Percentiles rank a stretch among this genome's conserved stretches.
These are phyloP conservation scores for Pseudozyma sp. DNA, from an alignment of 1,284 basidiomycete genomes.

Conservation along the genomic window DNA sequence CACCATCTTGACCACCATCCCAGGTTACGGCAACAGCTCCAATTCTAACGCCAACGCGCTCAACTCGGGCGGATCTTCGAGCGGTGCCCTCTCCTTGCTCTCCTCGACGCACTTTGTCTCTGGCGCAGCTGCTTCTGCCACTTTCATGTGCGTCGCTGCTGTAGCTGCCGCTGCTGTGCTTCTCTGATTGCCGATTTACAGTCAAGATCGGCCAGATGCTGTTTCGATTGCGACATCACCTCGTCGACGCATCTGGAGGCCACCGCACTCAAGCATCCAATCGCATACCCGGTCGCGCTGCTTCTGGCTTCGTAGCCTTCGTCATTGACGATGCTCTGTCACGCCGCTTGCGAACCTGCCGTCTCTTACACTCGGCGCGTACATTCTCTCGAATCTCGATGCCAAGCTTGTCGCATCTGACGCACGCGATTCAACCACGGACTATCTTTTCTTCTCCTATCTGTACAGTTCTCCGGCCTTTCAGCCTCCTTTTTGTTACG, in stretches of 20 bases:
- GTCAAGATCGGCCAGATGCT: too few relatives aligned
- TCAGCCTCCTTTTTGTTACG: constrained; percentile 10
- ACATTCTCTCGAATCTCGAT: not conserved
- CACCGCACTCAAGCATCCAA: too few relatives aligned
- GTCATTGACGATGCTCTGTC: too few relatives aligned
- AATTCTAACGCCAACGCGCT: constrained; percentile 10
- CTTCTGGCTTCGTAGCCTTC: too few relatives aligned
- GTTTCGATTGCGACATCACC: too few relatives aligned
- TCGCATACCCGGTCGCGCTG: too few relatives aligned
- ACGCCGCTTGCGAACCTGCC: too few relatives aligned
- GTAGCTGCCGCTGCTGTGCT: constrained; percentile 32
- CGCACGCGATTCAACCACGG: constrained; percentile 6
- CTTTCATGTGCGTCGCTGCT: constrained; percentile 24
- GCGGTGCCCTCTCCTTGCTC: constrained; percentile 36
- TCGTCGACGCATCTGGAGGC: too few relatives aligned
- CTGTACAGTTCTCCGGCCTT: constrained; percentile 12
- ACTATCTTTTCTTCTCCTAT: constrained; percentile 11
- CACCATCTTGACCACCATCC: constrained; percentile 51
- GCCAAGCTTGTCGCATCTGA: not conserved
- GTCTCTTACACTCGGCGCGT: not conserved
- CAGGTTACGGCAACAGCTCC: constrained; percentile 50
- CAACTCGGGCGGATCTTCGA: constrained; percentile 30
- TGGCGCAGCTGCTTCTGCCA: constrained; percentile 15
- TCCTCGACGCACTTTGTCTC: constrained; percentile 23
- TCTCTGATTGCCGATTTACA: constrained; percentile 7